Percentiles rank a stretch among this genome's conserved stretches.
These are phyloP conservation scores for Clavispora carvajalis DNA, from an alignment of 805 yeast genomes.

Conservation along the genomic window DNA sequence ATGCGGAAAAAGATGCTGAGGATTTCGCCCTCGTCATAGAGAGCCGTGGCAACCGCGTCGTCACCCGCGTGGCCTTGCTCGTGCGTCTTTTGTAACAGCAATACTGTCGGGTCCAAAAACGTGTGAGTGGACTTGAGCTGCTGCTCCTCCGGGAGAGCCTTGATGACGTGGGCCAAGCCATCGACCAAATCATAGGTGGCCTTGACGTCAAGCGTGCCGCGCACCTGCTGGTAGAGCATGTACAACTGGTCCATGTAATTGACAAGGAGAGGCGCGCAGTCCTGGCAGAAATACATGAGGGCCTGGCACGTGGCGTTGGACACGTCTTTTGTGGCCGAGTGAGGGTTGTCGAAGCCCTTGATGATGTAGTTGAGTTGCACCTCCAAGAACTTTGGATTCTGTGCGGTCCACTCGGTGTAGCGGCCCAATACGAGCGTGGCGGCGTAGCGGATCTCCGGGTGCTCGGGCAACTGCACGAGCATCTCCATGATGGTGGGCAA, in stretches of 20 bases:
- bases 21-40: slow-evolving; percentile 71
- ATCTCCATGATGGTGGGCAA: slow-evolving; percentile 73
- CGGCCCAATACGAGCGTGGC: slow-evolving; percentile 93
- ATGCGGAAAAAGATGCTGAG: slow-evolving; percentile 55
- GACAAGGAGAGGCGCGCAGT: slow-evolving; percentile 66
- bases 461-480: slow-evolving; percentile 71
- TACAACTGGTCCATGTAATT: slow-evolving; percentile 70
- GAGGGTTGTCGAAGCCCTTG: slow-evolving; percentile 49
- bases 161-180: slow-evolving; percentile 81
- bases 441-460: slow-evolving; percentile 83
- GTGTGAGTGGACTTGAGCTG: slow-evolving; percentile 50
- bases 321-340: slow-evolving; percentile 37
- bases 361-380: slow-evolving; percentile 80
- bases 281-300: slow-evolving; percentile 89
- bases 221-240: slow-evolving; percentile 57
- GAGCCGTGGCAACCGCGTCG: slow-evolving; percentile 19
- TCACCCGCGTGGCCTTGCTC: slow-evolving; percentile 8
- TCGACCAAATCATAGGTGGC: slow-evolving; percentile 78
- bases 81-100: slow-evolving; percentile 31
- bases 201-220: slow-evolving; percentile 52
- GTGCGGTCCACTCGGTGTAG: slow-evolving; percentile 91
- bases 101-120: slow-evolving; percentile 65
- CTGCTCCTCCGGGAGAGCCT: slow-evolving; percentile 50
- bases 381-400: slow-evolving; percentile 78
- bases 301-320: slow-evolving; percentile 89